Conservation (phyloP, 2,329 filamentous ascomycete genomes). For the Dothiorella sarmentorum region DNA sequence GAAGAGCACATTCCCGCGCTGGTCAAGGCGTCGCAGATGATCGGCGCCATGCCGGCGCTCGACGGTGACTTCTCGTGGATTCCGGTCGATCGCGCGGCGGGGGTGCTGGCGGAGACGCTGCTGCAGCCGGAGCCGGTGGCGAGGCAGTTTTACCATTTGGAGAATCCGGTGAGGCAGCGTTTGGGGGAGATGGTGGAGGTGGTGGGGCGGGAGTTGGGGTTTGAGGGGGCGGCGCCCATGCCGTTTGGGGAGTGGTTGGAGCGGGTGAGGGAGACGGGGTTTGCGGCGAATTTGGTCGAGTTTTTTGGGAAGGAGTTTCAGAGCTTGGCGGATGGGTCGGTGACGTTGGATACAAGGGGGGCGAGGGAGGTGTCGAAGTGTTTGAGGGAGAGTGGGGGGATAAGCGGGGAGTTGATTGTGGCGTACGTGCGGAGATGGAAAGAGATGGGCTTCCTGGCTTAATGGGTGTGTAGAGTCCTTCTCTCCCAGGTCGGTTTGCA, state of each 20-base stretch:
- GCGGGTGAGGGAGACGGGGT: not conserved
- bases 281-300: not conserved
- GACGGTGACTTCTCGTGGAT: conserved; percentile 19
- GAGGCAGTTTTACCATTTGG: conserved; percentile 13
- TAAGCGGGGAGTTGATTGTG: not conserved
- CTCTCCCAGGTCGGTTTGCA: no score
- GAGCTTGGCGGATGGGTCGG: not conserved
- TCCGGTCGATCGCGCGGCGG: conserved; percentile 18
- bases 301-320: not conserved
- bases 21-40: conserved; percentile 13
- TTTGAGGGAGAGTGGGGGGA: not conserved
- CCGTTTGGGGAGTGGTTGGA: not conserved
- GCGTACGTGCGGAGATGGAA: not conserved
- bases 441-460: not conserved
- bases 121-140: not conserved
- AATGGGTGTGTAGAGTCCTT: no score
- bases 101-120: not conserved
- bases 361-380: not conserved
- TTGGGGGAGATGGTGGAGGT: not conserved
- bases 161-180: conserved; percentile 19
- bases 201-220: not conserved
- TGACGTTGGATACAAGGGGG: not conserved
- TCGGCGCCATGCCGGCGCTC: conserved; percentile 3
- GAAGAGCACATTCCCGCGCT: conserved; percentile 18
- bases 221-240: not conserved